These are phyloP conservation scores for Voacanga thouarsii DNA, from an alignment of 257 asterid species.

Conservation along the genomic window DNA sequence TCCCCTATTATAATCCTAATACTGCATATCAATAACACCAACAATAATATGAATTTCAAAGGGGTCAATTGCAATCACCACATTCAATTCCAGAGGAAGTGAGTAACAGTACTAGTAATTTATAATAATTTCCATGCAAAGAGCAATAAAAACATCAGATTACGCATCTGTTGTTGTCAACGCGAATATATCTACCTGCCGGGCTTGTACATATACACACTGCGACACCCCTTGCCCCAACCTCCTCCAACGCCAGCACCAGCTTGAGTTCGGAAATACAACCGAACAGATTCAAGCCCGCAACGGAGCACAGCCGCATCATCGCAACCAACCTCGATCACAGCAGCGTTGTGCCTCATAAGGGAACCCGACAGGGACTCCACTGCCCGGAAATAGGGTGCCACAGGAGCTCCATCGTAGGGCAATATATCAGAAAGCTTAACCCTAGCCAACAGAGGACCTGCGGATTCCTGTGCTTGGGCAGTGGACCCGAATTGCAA, in stretches of 20 bases:
- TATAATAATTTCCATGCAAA: background rate
- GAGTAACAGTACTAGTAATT: background rate
- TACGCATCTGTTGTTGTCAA: background rate
- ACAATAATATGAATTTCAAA: background rate
- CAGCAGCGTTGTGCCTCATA: slow-evolving; percentile 84
- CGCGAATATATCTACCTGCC: slow-evolving; percentile 53
- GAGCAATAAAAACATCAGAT: background rate
- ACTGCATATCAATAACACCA: background rate
- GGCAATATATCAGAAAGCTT: slow-evolving; percentile 72
- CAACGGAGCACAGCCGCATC: slow-evolving; percentile 80
- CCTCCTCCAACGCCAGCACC: slow-evolving; percentile 12
- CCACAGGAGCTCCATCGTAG: slow-evolving; percentile 77
- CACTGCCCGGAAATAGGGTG: slow-evolving; percentile 57
- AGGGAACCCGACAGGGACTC: slow-evolving; percentile 80
- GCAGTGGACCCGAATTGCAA: slow-evolving; percentile 10
- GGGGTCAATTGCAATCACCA: background rate
- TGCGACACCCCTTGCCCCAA: slow-evolving; percentile 52
- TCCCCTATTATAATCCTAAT: background rate
- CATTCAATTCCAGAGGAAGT: background rate
- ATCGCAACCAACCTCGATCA: slow-evolving; percentile 60
- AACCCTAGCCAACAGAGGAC: slow-evolving; percentile 35
- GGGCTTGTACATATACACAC: slow-evolving; percentile 68
- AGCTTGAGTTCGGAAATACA: slow-evolving; percentile 54
- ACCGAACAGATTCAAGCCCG: slow-evolving; percentile 71
- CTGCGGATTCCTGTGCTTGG: slow-evolving; percentile 27